These are phyloP conservation scores for Cubamyces sp. DNA, from an alignment of 768 basidiomycete species.

Conservation along the genomic window DNA sequence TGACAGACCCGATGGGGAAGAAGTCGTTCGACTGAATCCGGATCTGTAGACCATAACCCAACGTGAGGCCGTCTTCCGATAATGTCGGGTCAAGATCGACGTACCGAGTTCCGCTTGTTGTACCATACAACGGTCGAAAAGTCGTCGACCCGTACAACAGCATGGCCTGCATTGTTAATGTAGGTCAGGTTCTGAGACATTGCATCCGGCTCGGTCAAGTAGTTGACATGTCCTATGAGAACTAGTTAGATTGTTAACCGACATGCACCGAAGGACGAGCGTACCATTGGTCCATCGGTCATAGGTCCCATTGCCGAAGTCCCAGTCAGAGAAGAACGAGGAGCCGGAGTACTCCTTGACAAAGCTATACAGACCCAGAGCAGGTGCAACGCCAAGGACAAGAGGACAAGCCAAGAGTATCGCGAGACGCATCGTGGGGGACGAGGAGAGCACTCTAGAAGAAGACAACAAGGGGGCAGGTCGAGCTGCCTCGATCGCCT, in stretches of 20 bases:
- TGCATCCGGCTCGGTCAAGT: constrained; percentile 52
- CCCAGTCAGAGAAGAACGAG: constrained; percentile 48
- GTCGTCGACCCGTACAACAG: constrained; percentile 78
- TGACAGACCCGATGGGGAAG: constrained; percentile 46
- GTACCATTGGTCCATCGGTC: constrained; percentile 40
- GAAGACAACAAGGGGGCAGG: too few species aligned
- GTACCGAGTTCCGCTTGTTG: constrained; percentile 64
- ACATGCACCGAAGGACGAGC: neutral
- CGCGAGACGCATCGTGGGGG: constrained; percentile 3
- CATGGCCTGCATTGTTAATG: constrained; percentile 60
- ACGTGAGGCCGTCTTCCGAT: too few species aligned
- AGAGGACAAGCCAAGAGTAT: constrained; percentile 14
- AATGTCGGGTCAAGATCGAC: neutral
- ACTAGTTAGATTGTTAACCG: constrained; percentile 32
- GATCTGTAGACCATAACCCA: constrained; percentile 34
- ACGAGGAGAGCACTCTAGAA: too few species aligned
- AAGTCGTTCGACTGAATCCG: constrained; percentile 45
- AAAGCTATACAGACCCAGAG: constrained; percentile 27
- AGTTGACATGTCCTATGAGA: constrained; percentile 67
- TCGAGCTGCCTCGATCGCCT: too few species aligned
- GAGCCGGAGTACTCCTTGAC: constrained; percentile 41
- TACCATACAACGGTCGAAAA: constrained; percentile 54
- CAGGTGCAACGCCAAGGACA: neutral
- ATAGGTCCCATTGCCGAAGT: constrained; percentile 42
- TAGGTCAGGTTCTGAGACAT: constrained; percentile 55